Base-by-base conservation (phyloP, 257 asterid species). In the Rauvolfia tetraphylla region DNA sequence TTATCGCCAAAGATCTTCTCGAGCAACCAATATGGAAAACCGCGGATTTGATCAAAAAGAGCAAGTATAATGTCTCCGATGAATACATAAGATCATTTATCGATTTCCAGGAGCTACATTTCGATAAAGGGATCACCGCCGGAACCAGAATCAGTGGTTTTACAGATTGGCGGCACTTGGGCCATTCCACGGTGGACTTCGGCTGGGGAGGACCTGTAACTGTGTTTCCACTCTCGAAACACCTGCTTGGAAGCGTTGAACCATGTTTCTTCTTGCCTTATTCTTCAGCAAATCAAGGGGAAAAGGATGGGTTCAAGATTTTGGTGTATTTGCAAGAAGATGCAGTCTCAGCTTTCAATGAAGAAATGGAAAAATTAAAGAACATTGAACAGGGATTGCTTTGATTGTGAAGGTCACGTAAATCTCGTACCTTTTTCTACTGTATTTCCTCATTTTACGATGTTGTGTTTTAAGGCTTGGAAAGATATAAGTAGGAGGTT, bases 121-220 rank as follows among this genome's bases (percentile, higher is more conserved):
- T 85, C 76, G 58, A 39, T 7, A 75, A 87, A 72, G 96, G 97
- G 61, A 89, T 93, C 49, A 91, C 78, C 4, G 82, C 86, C 2
- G 96, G 98, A 39, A 67, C 83, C 49, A 83, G 85, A 8, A 93
- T 93, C 76, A 88, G 92, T 67, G 97, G 96, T 0, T 93, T 93
- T 78, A 91, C 98, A 2, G 98, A 93, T 76, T 93, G 98, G 98
- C 84, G 98, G 46, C 98, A 93, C 78, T 82, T 91, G 80, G 98
- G 98, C n/a, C 98, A 93, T 57, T 90, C 98, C 29, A 78, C 87
- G n/a, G 90, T 91, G 73, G 95, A 93, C 72, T 93, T 90, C 10
- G 97, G 98, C 54, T 90, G 97, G 97, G 96, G 96, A 46, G 89
- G 95, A 63, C 96, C 97, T 3, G 87, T 84, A 22, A 88, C 86